A percentile compares a stretch with the other conserved stretches of the same genome.
These are phyloP conservation scores for Choanephora cucurbitarum DNA, from an alignment of 371 early-diverging fungal genomes.

Conservation along the genomic window DNA sequence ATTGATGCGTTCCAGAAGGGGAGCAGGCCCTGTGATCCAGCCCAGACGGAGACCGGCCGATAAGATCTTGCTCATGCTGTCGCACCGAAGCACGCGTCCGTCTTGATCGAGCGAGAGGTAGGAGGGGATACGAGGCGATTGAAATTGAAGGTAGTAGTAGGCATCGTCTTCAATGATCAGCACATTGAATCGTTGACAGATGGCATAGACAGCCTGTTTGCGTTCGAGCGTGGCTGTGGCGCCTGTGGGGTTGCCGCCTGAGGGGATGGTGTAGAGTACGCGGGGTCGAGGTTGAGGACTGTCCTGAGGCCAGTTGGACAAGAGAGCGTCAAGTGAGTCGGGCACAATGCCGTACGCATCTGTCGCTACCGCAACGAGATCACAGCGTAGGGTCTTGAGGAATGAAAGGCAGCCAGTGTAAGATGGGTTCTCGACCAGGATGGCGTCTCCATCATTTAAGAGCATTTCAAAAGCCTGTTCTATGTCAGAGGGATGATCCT, in stretches of 20 bases:
- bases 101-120: conserved; percentile 81
- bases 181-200: conserved; percentile 61
- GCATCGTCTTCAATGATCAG: conserved; percentile 82
- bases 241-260: conserved; percentile 78
- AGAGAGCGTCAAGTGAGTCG: conserved; percentile 45
- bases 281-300: conserved; percentile 46
- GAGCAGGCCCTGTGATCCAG: conserved; percentile 74
- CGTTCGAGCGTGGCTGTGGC: conserved; percentile 61
- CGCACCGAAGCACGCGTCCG: conserved; percentile 81
- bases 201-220: conserved; percentile 61
- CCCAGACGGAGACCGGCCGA: conserved; percentile 82
- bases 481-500: background rate
- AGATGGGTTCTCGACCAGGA: conserved; percentile 76
- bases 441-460: conserved; percentile 58
- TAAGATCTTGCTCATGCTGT: conserved; percentile 80
- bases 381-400: conserved; percentile 64
- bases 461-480: conserved; percentile 69
- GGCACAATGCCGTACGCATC: conserved; percentile 61
- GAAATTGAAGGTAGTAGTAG: conserved; percentile 70
- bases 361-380: conserved; percentile 62
- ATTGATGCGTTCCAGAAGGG: conserved; percentile 68
- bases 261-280: conserved; percentile 61
- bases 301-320: conserved; percentile 49
- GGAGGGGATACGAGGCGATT: conserved; percentile 46
- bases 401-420: conserved; percentile 79